Percentiles rank a stretch among this genome's conserved stretches.
These are phyloP conservation scores for Saccharomycopsis malanga DNA, from an alignment of 805 yeast species.

Conservation along the genomic window DNA sequence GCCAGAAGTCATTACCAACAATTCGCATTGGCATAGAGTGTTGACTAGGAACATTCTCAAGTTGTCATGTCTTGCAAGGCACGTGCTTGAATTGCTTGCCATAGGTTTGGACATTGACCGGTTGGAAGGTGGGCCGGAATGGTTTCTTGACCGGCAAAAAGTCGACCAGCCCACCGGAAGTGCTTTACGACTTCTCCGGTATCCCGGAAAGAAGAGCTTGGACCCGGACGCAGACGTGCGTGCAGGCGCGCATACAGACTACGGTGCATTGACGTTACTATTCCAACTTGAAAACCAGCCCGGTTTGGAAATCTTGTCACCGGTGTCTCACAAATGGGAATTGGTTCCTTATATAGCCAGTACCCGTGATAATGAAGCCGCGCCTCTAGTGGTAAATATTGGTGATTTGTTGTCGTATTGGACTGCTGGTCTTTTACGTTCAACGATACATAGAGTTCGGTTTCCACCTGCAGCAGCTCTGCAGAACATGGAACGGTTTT, in stretches of 20 bases:
- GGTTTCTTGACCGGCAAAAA: conserved; percentile 58
- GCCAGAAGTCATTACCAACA: conserved; percentile 45
- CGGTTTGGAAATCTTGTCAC: conserved; percentile 53
- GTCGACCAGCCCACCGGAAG: conserved; percentile 50
- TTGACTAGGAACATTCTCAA: conserved; percentile 36
- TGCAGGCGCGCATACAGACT: conserved; percentile 87
- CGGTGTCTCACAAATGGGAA: conserved; percentile 44
- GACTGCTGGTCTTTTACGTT: conserved; percentile 70
- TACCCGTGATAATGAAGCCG: conserved; percentile 23
- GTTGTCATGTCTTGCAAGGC: conserved; percentile 42
- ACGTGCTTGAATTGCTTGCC: conserved; percentile 50
- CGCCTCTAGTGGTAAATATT: conserved; percentile 74
- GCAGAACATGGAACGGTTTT: conserved; percentile 40
- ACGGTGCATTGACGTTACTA: conserved; percentile 66
- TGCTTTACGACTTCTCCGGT: conserved; percentile 62
- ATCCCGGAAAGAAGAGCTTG: conserved; percentile 49
- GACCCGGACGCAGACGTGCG: conserved; percentile 50
- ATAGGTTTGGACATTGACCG: conserved; percentile 58
- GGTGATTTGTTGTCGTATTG: conserved; percentile 74
- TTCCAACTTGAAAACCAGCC: conserved; percentile 67
- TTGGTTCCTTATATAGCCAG: conserved; percentile 56
- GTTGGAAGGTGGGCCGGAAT: conserved; percentile 44
- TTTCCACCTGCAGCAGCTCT: conserved; percentile 27
- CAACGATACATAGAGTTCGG: conserved; percentile 68
- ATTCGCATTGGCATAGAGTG: conserved; percentile 32